Evolutionary conservation across 805 yeast species (phyloP).

Genomic region (Scheffersomyces spartinae): DNA sequence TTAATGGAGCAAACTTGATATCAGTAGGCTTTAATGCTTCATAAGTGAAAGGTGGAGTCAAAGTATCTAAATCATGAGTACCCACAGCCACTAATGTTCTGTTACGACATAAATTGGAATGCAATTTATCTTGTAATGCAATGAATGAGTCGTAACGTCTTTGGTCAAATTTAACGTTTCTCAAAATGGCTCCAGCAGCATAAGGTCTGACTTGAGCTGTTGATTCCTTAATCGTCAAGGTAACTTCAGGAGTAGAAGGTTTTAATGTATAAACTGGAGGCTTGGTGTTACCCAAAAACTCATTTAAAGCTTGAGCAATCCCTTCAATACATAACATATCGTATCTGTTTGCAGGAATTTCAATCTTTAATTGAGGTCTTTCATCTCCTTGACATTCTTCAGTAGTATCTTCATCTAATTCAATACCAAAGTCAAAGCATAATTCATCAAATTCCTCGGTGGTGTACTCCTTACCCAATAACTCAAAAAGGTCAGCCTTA

Average conservation of each 20-base stretch:
- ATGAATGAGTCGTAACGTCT: constrained; percentile 90
- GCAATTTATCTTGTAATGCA: constrained; percentile 91
- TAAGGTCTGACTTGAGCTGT: constrained; percentile 75
- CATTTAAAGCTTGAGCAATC: constrained; percentile 88
- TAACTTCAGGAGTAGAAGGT: constrained; percentile 47
- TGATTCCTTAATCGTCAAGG: constrained; percentile 64
- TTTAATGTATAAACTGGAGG: constrained; percentile 60
- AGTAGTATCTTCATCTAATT: constrained; percentile 94
- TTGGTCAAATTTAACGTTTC: constrained; percentile 71
- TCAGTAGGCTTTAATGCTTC: constrained; percentile 75
- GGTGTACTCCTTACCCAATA: constrained; percentile 50
- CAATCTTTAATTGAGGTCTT: constrained; percentile 95
- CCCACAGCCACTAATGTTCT: constrained; percentile 98
- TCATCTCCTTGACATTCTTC: constrained; percentile 62
- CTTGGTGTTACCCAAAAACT: constrained; percentile 60
- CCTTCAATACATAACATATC: constrained; percentile 98
- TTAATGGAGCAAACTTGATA: constrained; percentile 62
- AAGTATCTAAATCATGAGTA: constrained; percentile 84
- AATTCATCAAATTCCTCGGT: constrained; percentile 93
- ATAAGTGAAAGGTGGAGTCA: constrained; percentile 76
- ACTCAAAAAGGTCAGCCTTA: constrained; percentile 79
- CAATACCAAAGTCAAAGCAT: constrained; percentile 96
- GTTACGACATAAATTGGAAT: constrained; percentile 90
- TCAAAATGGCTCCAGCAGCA: constrained; percentile 89
- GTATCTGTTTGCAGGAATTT: constrained; percentile 96